A percentile compares a stretch with the other conserved stretches of the same genome.
These are phyloP conservation scores for Chlamydomonas asymmetrica DNA, from an alignment of 139 green algal genomes.

Conservation along the genomic window DNA sequence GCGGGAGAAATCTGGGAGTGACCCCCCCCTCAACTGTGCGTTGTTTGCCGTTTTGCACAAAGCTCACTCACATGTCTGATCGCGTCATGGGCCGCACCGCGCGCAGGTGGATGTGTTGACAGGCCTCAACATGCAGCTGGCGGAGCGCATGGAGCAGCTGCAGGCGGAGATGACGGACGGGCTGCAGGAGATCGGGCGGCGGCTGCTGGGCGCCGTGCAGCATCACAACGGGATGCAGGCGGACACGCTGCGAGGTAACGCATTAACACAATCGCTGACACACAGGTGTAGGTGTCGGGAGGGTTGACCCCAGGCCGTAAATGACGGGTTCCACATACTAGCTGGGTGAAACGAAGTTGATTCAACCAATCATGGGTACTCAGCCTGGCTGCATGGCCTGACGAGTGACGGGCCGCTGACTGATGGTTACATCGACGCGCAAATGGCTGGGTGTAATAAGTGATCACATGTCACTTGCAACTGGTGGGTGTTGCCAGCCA, in stretches of 20 bases:
- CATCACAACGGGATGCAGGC: constrained; percentile 3
- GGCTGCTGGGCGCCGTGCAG: constrained; percentile 9
- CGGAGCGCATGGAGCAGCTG: constrained; percentile 14
- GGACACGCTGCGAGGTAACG: constrained; percentile 11
- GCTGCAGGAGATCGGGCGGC: constrained; percentile 13
- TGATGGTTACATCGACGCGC: background rate
- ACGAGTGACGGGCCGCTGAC: background rate
- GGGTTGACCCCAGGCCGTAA: too few relatives aligned
- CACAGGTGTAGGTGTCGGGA: too few relatives aligned
- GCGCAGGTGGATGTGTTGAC: constrained; percentile 20
- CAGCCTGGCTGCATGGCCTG: background rate
- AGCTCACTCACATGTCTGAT: background rate
- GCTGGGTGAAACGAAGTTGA: background rate
- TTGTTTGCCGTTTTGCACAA: background rate
- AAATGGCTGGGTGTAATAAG: too few relatives aligned
- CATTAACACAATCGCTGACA: too few relatives aligned
- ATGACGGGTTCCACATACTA: too few relatives aligned
- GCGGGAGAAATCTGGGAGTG: background rate
- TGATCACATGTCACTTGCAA: too few relatives aligned
- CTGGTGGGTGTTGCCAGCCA: too few relatives aligned
- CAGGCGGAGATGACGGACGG: constrained; percentile 11
- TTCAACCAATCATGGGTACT: background rate
- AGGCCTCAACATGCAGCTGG: constrained; percentile 30
- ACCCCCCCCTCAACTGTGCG: background rate
- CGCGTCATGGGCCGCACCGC: background rate